These are phyloP conservation scores for Thuja plicata DNA, from an alignment of 83 land plant genomes.

Conservation along the genomic window DNA sequence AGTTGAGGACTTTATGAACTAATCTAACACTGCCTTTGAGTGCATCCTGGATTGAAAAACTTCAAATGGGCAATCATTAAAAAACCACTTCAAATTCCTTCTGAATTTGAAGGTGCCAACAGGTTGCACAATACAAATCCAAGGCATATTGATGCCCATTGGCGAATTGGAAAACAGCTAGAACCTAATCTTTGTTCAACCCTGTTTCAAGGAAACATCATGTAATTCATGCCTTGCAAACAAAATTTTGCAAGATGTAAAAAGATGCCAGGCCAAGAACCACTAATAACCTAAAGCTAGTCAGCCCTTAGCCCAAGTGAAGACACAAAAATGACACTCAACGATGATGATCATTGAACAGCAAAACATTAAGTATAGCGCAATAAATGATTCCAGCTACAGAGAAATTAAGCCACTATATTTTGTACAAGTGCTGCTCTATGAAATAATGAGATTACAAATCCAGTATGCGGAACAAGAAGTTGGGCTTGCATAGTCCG, in stretches of 20 bases:
- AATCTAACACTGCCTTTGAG: too few relatives aligned
- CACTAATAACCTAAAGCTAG: neutral
- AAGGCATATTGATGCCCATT: neutral
- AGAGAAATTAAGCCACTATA: neutral
- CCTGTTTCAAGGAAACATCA: neutral
- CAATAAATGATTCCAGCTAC: neutral
- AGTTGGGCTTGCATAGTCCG: neutral
- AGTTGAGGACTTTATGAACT: too few relatives aligned
- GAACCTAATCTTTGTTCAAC: neutral
- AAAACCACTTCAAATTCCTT: too few relatives aligned
- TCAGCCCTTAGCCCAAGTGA: neutral
- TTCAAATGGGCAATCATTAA: too few relatives aligned
- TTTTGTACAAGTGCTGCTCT: neutral
- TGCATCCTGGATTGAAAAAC: too few relatives aligned
- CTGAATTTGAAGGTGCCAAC: too few relatives aligned
- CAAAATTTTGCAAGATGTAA: neutral
- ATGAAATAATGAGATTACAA: neutral
- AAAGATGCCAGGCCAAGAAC: neutral
- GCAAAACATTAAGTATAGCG: neutral
- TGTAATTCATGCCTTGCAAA: neutral
- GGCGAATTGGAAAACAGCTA: neutral
- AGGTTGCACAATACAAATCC: neutral
- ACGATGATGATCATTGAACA: neutral
- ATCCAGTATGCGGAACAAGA: neutral
- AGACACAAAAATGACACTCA: neutral